Evolutionary conservation across 2,329 filamentous ascomycete species (phyloP), one percentile per base, ranked within the genome.

Genomic region (Zymoseptoria pseudotritici): DNA sequence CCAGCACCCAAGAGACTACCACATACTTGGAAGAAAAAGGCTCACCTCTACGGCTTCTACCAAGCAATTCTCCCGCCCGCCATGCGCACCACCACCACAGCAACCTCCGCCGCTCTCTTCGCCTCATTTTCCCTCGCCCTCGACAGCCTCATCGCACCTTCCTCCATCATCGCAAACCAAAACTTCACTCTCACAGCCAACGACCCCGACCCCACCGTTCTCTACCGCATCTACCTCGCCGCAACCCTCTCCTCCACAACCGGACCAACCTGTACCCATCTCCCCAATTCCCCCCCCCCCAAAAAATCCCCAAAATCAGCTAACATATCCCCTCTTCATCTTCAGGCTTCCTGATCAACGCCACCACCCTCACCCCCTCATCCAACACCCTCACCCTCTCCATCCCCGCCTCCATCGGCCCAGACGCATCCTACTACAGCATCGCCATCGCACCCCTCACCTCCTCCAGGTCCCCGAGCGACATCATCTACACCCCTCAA

Each of bases 181-280:
- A 57, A 58, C 2, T 68, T 75, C 67, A 73, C 69, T 4, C 68
- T 70, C 31, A 72, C 77, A 57, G 66, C 61, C 55, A 67, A 68
- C 56, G 61, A 66, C 42, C 61, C 64, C 31, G 53, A 57, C 50
- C 4, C 36, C 13, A 46, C 2, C 36, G 13, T n/a, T 17, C 58
- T 64, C 36, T 74, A 70, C 65, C 65, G 71, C 52, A 64, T 74
- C 54, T 74, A 71, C 61, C 70, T 75, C 21, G 69, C 70, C 20
- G 71, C 70, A 19, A 66, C 68, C 1, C 66, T 72, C 10, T 63
- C 71, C 6, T 71, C 71, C 51, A 68, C 62, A 59, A 68, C 69
- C 29, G 71, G 72, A 6, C 72, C 71, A 24, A 67, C 66, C 8
- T 75, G 70, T 70, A 62, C 21, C 21, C 62, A 55, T 36, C 10